phyloP scores from a whole-genome alignment of 2,329 filamentous ascomycete species.

The Xylariomycetidae sp. region DNA sequence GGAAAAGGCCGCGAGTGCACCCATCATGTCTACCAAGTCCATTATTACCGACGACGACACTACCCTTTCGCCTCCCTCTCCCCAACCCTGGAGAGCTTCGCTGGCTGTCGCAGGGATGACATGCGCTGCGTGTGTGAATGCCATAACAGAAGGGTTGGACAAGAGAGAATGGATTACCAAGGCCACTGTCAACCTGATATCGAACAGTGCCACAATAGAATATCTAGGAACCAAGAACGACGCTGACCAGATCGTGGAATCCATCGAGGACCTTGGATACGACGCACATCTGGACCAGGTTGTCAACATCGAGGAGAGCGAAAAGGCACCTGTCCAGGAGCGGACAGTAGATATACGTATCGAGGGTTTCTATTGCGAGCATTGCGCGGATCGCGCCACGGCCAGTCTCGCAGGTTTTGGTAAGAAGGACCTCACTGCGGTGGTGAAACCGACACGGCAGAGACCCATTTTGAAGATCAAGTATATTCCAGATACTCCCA shows the following conservation, averaged over 20 bases:
- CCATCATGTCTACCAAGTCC: slow-evolving; percentile 18
- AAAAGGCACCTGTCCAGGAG: slow-evolving; percentile 22
- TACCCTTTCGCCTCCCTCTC: no score
- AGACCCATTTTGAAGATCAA: slow-evolving; percentile 65
- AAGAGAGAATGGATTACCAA: slow-evolving; percentile 55
- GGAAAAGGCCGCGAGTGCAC: slow-evolving; percentile 38
- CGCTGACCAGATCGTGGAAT: slow-evolving; percentile 43
- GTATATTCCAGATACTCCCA: slow-evolving; percentile 65
- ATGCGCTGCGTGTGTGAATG: slow-evolving; percentile 63
- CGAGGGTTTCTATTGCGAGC: slow-evolving; percentile 70
- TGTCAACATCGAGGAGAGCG: slow-evolving; percentile 29
- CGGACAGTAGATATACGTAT: slow-evolving; percentile 62
- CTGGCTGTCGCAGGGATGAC: slow-evolving; percentile 68
- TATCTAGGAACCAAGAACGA: slow-evolving; percentile 43
- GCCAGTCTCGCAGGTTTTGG: slow-evolving; percentile 48
- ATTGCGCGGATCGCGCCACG: slow-evolving; percentile 60
- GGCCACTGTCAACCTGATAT: slow-evolving; percentile 59
- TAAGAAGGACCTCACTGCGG: slow-evolving; percentile 45
- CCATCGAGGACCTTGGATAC: slow-evolving; percentile 61
- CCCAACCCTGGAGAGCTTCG: slow-evolving; percentile 24
- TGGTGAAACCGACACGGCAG: slow-evolving; percentile 51
- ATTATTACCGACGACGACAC: slow-evolving; percentile 7
- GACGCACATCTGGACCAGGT: slow-evolving; percentile 56
- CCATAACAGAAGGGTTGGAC: slow-evolving; percentile 55
- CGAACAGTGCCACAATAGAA: slow-evolving; percentile 60